Evolutionary conservation across 2,329 filamentous ascomycete species (phyloP).

Genomic region (Acephala macrosclerotiorum): DNA sequence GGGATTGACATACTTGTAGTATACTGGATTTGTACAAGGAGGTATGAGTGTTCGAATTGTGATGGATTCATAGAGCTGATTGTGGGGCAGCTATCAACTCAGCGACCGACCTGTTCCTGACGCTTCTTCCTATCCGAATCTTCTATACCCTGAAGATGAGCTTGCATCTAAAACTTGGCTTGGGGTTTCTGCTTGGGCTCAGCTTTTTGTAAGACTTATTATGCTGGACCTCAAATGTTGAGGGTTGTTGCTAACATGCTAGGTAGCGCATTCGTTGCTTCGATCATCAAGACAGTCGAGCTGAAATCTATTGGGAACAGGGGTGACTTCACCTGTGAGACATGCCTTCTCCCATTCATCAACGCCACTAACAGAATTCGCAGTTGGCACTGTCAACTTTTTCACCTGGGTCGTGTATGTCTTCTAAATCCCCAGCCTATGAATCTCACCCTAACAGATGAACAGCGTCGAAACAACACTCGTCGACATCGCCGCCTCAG

Average conservation of each 20-base stretch:
- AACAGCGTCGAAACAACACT: conserved; percentile 15
- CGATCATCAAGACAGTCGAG: conserved; percentile 24
- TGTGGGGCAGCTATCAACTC: conserved; percentile 18
- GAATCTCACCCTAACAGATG: neutral
- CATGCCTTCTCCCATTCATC: neutral
- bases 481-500: conserved; percentile 24
- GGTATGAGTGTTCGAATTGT: neutral
- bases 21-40: conserved; percentile 15
- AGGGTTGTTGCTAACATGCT: neutral
- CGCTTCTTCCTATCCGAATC: conserved; percentile 22
- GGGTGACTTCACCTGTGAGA: conserved; percentile 28
- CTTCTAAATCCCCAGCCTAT: neutral
- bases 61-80: neutral
- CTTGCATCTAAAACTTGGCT: conserved; percentile 19
- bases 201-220: conserved; percentile 24
- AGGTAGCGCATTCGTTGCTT: conserved; percentile 25
- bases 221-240: neutral
- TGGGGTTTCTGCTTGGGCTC: conserved; percentile 21
- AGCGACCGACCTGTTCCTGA: conserved; percentile 24
- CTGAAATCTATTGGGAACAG: conserved; percentile 19
- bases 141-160: conserved; percentile 26
- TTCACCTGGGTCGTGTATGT: conserved; percentile 23
- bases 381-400: conserved; percentile 22
- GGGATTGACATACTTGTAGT: conserved; percentile 3
- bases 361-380: too few relatives aligned